Percentiles rank a stretch among this genome's conserved stretches.
phyloP scores from a whole-genome alignment of 2,329 filamentous ascomycete species.

The Aphanoascus verrucosus region DNA sequence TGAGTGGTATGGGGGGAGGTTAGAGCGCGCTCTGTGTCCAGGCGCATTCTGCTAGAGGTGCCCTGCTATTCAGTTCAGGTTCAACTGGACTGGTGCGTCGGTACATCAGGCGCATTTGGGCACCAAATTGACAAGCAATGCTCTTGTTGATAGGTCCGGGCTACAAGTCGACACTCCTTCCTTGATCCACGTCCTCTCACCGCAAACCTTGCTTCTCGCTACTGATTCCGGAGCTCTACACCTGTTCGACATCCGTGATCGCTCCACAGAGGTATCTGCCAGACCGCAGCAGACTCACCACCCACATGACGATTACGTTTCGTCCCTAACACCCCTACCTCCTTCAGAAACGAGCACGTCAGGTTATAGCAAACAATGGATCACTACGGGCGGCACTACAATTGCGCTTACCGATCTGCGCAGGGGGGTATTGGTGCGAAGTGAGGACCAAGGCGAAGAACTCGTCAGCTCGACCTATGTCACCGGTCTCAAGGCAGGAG shows the following conservation, averaged over 20 bases:
- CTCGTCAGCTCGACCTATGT: constrained; percentile 72
- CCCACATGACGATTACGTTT: constrained; percentile 88
- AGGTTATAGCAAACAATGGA: constrained; percentile 87
- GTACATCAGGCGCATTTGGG: background rate
- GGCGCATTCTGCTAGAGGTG: background rate
- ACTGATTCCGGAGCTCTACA: constrained; percentile 86
- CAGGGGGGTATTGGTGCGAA: constrained; percentile 72
- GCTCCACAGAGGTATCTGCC: constrained; percentile 43
- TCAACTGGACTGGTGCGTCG: background rate
- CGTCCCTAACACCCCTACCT: constrained; percentile 73
- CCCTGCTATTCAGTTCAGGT: background rate
- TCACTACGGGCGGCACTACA: constrained; percentile 84
- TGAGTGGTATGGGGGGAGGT: constrained; percentile 20
- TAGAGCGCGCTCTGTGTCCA: background rate
- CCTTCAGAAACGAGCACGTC: constrained; percentile 70
- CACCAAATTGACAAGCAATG: background rate
- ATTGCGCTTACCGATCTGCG: constrained; percentile 82
- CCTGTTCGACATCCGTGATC: constrained; percentile 69
- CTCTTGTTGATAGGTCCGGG: background rate
- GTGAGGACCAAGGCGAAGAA: constrained; percentile 92
- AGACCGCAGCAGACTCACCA: constrained; percentile 69
- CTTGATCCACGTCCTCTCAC: constrained; percentile 70
- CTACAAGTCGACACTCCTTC: constrained; percentile 58
- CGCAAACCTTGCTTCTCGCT: constrained; percentile 75
- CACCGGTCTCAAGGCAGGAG: constrained; percentile 57